These are phyloP conservation scores for Pseudoperonospora humuli DNA, from an alignment of 352 stramenopile genomes.

Conservation along the genomic window DNA sequence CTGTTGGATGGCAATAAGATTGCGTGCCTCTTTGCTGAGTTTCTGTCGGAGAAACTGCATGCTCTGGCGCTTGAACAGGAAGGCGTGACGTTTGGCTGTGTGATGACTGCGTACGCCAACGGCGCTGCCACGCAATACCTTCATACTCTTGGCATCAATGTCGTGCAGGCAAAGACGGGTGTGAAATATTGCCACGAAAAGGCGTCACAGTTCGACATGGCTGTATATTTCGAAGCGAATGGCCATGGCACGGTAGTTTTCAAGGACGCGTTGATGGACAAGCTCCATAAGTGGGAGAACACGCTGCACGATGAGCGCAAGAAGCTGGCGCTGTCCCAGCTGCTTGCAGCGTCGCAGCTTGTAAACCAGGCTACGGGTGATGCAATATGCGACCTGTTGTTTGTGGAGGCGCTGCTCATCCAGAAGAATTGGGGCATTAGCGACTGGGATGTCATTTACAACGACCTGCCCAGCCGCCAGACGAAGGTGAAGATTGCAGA, in stretches of 20 bases:
- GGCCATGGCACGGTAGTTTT: slow-evolving; percentile 98
- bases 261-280: slow-evolving; percentile 79
- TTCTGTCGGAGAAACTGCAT: slow-evolving; percentile 89
- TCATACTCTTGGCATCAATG: slow-evolving; percentile 53
- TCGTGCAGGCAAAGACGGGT: slow-evolving; percentile 93
- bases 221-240: slow-evolving; percentile 99
- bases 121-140: slow-evolving; percentile 90
- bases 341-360: slow-evolving; percentile 84
- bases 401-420: slow-evolving; percentile 92
- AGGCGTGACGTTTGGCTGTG: slow-evolving; percentile 88
- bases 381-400: slow-evolving; percentile 94
- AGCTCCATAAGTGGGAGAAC: slow-evolving; percentile 77
- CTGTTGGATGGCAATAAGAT: slow-evolving; percentile 98
- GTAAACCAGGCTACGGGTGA: slow-evolving; percentile 98
- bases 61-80: slow-evolving; percentile 60
- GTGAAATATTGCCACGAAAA: slow-evolving; percentile 98
- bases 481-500: slow-evolving; percentile 83
- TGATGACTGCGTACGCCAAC: slow-evolving; percentile 99
- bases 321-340: slow-evolving; percentile 72
- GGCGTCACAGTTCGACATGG: slow-evolving; percentile 94
- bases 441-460: slow-evolving; percentile 93
- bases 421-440: slow-evolving; percentile 84
- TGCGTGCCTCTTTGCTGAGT: slow-evolving; percentile 91
- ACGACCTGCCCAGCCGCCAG: slow-evolving; percentile 90
- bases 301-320: slow-evolving; percentile 67